Evolutionary conservation across 169 alveolate species (phyloP).

Genomic region (Plasmodium cynomolgi): DNA sequence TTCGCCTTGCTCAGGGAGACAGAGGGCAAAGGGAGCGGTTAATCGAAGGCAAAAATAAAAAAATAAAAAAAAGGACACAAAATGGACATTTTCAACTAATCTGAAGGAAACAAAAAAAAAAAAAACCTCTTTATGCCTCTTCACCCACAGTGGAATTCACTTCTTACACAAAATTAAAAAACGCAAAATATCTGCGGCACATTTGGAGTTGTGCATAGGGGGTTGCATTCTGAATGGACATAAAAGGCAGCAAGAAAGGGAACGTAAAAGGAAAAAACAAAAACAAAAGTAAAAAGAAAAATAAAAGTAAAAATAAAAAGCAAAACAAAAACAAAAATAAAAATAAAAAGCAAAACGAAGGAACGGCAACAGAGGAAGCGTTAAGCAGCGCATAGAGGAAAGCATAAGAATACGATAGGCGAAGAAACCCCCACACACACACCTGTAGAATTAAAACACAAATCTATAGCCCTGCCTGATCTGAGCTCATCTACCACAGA

Average conservation of each 20-base stretch:
- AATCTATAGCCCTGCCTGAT: not conserved
- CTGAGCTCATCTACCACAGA: not conserved
- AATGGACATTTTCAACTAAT: not conserved
- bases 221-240: not conserved
- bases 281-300: not conserved
- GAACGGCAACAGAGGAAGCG: not conserved
- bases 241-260: not conserved
- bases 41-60: not conserved
- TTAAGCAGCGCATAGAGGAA: not conserved
- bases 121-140: not conserved
- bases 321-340: not conserved
- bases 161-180: not conserved
- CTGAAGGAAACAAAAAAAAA: not conserved
- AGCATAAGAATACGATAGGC: not conserved
- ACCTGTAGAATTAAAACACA: not conserved
- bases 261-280: not conserved
- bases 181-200: not conserved
- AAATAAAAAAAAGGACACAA: not conserved
- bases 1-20: not conserved
- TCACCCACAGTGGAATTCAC: not conserved
- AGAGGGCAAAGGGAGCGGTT: not conserved
- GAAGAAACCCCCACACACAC: not conserved
- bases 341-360: not conserved
- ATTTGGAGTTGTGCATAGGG: slow-evolving; percentile 49
- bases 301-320: not conserved